Conservation (phyloP, 148 eudicot species). For the Vaccinium vitisidaea region DNA sequence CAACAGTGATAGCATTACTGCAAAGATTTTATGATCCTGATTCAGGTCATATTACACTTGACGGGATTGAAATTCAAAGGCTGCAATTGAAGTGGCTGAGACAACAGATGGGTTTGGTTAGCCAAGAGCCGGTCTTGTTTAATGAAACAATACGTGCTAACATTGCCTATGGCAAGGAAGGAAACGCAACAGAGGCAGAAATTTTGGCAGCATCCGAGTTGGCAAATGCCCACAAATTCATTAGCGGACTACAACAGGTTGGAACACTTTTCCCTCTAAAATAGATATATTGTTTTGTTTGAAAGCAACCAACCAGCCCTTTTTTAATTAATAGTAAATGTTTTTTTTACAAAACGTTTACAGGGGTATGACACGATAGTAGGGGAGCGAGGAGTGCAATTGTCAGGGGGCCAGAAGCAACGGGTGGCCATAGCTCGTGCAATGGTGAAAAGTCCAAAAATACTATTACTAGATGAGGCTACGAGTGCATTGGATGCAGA, state of each 20-base stretch:
- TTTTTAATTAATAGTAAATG: neutral
- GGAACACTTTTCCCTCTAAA: neutral
- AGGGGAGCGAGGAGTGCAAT: constrained; percentile 70
- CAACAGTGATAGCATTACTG: constrained; percentile 63
- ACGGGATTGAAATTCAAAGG: constrained; percentile 62
- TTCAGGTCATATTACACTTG: constrained; percentile 59
- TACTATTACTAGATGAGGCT: constrained; percentile 71
- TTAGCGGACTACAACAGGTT: constrained; percentile 62
- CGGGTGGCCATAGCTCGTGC: constrained; percentile 82
- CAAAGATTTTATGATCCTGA: constrained; percentile 74
- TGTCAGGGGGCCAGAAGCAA: constrained; percentile 82
- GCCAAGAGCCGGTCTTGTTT: constrained; percentile 73
- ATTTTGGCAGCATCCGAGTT: constrained; percentile 54
- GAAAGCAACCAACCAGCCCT: neutral
- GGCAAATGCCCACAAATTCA: constrained; percentile 82
- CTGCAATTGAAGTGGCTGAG: constrained; percentile 68
- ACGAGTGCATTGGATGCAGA: constrained; percentile 81
- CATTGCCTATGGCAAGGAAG: constrained; percentile 70
- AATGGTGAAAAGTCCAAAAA: constrained; percentile 57
- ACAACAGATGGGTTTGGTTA: constrained; percentile 79
- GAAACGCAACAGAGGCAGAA: constrained; percentile 57
- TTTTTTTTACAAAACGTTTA: neutral
- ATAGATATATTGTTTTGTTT: neutral
- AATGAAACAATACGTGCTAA: constrained; percentile 67
- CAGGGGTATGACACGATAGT: constrained; percentile 76